Evolutionary conservation across 2,329 filamentous ascomycete genomes (phyloP).

Genomic region (Alternaria arborescens): DNA sequence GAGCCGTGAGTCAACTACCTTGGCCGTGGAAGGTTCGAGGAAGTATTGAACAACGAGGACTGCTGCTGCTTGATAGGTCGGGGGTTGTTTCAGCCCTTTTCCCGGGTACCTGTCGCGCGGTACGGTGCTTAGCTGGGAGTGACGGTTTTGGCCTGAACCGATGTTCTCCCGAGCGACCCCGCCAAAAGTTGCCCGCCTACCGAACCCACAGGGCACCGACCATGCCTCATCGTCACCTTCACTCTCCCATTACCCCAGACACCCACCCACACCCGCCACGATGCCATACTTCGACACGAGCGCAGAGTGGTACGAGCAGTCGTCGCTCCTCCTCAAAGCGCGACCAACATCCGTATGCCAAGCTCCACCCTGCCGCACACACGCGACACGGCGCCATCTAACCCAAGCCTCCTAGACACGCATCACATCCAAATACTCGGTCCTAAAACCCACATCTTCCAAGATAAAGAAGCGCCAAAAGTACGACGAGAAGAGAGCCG

Average conservation of each 20-base stretch:
- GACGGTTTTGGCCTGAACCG: slow-evolving; percentile 13
- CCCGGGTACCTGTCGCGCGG: background rate
- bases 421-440: slow-evolving; percentile 92
- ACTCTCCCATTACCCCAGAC: slow-evolving; percentile 19
- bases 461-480: slow-evolving; percentile 47
- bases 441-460: slow-evolving; percentile 58
- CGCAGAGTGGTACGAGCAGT: slow-evolving; percentile 92
- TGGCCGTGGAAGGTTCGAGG: background rate
- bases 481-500: slow-evolving; percentile 40
- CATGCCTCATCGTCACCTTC: slow-evolving; percentile 7
- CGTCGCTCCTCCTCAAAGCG: slow-evolving; percentile 83
- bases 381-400: slow-evolving; percentile 17
- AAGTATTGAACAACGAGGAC: background rate
- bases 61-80: background rate
- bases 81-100: background rate
- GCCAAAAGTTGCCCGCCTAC: slow-evolving; percentile 39
- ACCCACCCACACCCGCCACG: slow-evolving; percentile 18
- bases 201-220: slow-evolving; percentile 13
- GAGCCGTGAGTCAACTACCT: background rate
- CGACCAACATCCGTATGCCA: slow-evolving; percentile 79
- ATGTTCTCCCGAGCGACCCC: slow-evolving; percentile 32
- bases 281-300: slow-evolving; percentile 86
- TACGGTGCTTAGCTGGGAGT: background rate
- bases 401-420: slow-evolving; percentile 68
- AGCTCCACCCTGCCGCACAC: slow-evolving; percentile 7